phyloP scores from a whole-genome alignment of 306 rosid genomes.

The Neltuma alba region DNA sequence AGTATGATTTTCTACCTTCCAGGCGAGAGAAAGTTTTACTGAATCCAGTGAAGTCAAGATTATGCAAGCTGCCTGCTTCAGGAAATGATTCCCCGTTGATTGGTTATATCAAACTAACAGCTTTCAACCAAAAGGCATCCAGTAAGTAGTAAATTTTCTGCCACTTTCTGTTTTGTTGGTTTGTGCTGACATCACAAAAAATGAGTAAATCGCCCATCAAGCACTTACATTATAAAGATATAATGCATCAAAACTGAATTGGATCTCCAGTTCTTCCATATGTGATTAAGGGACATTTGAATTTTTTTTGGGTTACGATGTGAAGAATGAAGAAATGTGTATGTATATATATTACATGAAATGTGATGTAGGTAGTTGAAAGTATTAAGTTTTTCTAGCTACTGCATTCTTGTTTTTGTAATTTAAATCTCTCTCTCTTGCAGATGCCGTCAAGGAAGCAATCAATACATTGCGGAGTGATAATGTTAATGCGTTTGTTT shows the following conservation, averaged over 20 bases:
- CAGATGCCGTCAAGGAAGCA: constrained; percentile 96
- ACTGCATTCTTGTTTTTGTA: constrained; percentile 3
- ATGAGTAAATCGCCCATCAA: neutral
- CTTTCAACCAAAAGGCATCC: constrained; percentile 90
- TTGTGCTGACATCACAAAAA: neutral
- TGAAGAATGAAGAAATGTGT: neutral
- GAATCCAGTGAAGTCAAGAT: constrained; percentile 91
- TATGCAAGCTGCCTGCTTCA: constrained; percentile 70
- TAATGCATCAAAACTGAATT: constrained; percentile 4
- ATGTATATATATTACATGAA: neutral
- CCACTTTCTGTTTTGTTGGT: neutral
- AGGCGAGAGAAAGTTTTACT: constrained; percentile 91
- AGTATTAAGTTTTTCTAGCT: constrained; percentile 12
- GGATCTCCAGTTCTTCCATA: constrained; percentile 2
- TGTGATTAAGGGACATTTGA: neutral
- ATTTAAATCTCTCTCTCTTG: constrained; percentile 35
- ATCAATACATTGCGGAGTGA: constrained; percentile 69
- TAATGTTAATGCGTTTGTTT: constrained; percentile 85
- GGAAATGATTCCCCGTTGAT: constrained; percentile 70
- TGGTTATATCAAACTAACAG: constrained; percentile 88
- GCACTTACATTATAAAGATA: neutral
- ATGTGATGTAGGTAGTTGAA: constrained; percentile 7
- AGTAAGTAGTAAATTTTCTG: constrained; percentile 52
- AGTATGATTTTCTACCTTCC: constrained; percentile 35
- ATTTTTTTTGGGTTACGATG: neutral